A percentile compares a stretch with the other conserved stretches of the same genome.
Conservation (phyloP, 129 eudicot genomes). For the Kitagawia praeruptora region DNA sequence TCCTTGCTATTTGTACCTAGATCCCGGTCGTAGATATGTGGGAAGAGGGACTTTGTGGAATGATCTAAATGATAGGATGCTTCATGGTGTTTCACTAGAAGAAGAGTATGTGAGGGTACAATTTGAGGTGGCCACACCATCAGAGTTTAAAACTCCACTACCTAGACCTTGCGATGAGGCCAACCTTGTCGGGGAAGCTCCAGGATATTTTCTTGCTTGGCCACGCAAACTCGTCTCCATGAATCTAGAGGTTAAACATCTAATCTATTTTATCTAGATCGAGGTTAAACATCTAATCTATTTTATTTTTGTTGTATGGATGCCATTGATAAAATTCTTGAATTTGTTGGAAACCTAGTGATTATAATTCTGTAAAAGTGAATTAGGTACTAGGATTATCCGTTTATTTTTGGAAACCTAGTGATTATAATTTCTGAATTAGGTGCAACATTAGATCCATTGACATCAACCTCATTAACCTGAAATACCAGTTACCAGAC, state of each 20-base stretch:
- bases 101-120: not conserved
- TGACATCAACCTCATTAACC: slow-evolving; percentile 11
- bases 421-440: no score
- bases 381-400: no score
- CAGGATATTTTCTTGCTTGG: not conserved
- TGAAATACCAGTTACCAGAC: not conserved
- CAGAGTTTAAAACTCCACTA: not conserved
- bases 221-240: not conserved
- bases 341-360: no score
- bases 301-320: no score
- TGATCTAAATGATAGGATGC: not conserved
- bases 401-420: no score
- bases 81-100: not conserved
- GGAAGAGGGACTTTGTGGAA: not conserved
- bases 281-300: no score
- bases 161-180: not conserved
- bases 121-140: not conserved
- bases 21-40: not conserved
- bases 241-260: not conserved
- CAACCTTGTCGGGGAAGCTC: not conserved
- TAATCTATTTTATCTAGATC: no score
- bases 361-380: no score
- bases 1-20: not conserved
- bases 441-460: slow-evolving; percentile 7
- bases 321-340: no score